Evolutionary conservation across 805 yeast species (phyloP).

Genomic region (Ogataea sp.): DNA sequence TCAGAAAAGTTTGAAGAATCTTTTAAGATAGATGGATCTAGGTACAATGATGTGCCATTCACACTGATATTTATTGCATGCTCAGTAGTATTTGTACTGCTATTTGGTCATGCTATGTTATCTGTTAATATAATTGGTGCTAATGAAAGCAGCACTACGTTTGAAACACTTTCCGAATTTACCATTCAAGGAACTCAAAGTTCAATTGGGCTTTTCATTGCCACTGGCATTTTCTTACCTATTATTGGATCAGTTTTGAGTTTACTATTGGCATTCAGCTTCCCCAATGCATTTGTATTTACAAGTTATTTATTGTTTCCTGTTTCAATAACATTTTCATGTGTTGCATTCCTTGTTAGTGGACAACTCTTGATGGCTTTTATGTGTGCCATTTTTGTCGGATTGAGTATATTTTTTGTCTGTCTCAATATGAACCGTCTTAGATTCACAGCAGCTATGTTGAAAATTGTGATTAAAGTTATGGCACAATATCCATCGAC

Average conservation of each 20-base stretch:
- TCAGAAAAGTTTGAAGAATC: constrained; percentile 51
- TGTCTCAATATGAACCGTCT: constrained; percentile 17
- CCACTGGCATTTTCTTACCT: constrained; percentile 12
- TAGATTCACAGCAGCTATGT: constrained; percentile 20
- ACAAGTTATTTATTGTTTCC: constrained; percentile 21
- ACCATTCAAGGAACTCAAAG: neutral
- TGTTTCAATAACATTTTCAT: constrained; percentile 15
- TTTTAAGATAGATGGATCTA: constrained; percentile 56
- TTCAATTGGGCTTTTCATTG: constrained; percentile 5
- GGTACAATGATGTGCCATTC: constrained; percentile 66
- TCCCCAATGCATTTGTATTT: constrained; percentile 22
- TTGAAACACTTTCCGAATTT: neutral
- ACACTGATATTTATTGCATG: constrained; percentile 37
- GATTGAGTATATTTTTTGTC: constrained; percentile 15
- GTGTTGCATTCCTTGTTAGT: constrained; percentile 10
- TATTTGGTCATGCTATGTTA: constrained; percentile 1
- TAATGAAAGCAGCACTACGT: neutral
- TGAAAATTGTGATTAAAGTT: constrained; percentile 56
- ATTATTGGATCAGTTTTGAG: constrained; percentile 12
- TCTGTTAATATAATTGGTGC: neutral
- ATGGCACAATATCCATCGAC: constrained; percentile 69
- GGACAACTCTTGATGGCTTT: constrained; percentile 13
- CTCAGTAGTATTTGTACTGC: constrained; percentile 49
- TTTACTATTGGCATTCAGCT: constrained; percentile 16
- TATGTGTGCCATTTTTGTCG: constrained; percentile 12